A percentile compares a stretch with the other conserved stretches of the same genome.
These are phyloP conservation scores for Erodium chrysanthum DNA, from an alignment of 441 rosid species.

Conservation along the genomic window DNA sequence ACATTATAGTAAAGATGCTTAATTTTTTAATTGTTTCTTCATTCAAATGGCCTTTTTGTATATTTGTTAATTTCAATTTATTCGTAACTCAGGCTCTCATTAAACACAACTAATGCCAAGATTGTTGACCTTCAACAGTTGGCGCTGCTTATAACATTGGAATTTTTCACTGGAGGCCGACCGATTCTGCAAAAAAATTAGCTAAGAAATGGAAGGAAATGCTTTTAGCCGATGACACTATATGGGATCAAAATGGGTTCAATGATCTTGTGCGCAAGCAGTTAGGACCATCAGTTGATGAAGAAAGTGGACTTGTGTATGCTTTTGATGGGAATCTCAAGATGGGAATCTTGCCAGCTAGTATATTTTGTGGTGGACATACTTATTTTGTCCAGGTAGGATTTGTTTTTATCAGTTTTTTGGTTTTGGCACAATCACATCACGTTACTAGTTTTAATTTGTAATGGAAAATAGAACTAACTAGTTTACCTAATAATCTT, in stretches of 20 bases:
- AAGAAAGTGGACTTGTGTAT: slow-evolving; percentile 64
- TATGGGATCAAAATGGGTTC: slow-evolving; percentile 99
- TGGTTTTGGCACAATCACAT: slow-evolving; percentile 9
- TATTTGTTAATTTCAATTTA: neutral
- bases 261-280: slow-evolving; percentile 70
- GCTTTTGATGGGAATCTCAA: slow-evolving; percentile 92
- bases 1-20: neutral
- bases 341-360: slow-evolving; percentile 88
- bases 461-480: slow-evolving; percentile 3
- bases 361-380: slow-evolving; percentile 94
- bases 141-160: slow-evolving; percentile 92
- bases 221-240: slow-evolving; percentile 80
- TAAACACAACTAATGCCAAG: neutral
- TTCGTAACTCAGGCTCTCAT: neutral
- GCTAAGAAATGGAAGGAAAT: slow-evolving; percentile 87
- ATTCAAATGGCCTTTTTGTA: neutral
- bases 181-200: slow-evolving; percentile 67
- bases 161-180: slow-evolving; percentile 94
- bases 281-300: slow-evolving; percentile 83
- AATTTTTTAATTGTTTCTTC: neutral
- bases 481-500: slow-evolving; percentile 7
- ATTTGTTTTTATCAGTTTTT: slow-evolving; percentile 12
- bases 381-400: slow-evolving; percentile 92
- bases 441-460: slow-evolving; percentile 5
- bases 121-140: slow-evolving; percentile 35